Base-by-base conservation (phyloP, 805 yeast species). In the Saturnispora halmiae region DNA sequence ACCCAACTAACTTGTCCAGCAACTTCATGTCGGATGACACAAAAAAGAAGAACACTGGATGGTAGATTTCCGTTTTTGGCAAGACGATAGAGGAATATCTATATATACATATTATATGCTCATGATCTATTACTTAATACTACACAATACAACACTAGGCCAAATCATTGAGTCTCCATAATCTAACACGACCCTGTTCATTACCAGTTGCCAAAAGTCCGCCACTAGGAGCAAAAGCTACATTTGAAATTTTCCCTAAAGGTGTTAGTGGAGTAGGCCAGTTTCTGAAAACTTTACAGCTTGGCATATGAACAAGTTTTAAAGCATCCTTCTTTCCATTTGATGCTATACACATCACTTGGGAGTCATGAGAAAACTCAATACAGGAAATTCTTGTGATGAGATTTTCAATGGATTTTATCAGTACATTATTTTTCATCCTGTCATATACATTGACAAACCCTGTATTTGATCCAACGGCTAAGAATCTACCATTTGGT, bases 251-350 rank as follows among this genome's bases (percentile, higher is more conserved):
- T 50, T 81, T 77, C n/a, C 98, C 99, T 50, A 92, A 70, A 9
- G 98, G 97, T 1, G 98, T 90, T 5, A 87, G 87, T 39, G 90
- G 79, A 2, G 97, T 92, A 14, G 99, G 99, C 98, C 98, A 92
- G 66, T 92, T 92, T 36, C 79, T 70, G 63, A 79, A 92, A 6
- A 85, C 95, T 15, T 84, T 74, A 48, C 90, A 85, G 20, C 83
- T 72, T 18, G 96, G 95, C 43, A 90, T 62, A 57, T 92, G 97
- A 10, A 86, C 88, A 48, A 92, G 59, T 53, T 88, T 73, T 46
- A 92, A 66, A 3, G 96, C 84, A 60, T 92, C 97, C 52, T 80
- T 77, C 64, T 79, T 77, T 4, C 81, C 86, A 52, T 94, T 71
- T 7, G 94, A 82, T 0, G 96, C 90, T 47, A 88, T 72, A 51